Conservation (phyloP, 2,329 filamentous ascomycete genomes). For the Mycosphaerella arachidis region DNA sequence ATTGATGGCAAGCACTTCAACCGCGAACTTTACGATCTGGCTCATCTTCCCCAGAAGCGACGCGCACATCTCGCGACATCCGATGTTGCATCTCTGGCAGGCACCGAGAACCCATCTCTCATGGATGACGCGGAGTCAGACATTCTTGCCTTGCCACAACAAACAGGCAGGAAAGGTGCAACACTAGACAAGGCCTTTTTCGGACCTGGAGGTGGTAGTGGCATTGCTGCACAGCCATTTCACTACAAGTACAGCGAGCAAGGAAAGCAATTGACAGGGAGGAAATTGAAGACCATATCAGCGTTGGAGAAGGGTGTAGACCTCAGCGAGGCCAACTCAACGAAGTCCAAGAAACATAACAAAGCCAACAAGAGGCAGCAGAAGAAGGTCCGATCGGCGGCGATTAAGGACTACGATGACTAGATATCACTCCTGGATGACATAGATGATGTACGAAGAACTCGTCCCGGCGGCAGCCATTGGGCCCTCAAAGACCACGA, state of each 20-base stretch:
- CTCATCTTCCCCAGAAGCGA: conserved; percentile 76
- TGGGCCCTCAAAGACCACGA: no score
- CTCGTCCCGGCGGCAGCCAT: background rate
- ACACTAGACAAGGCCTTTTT: conserved; percentile 90
- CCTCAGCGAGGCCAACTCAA: conserved; percentile 62
- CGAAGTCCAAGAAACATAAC: conserved; percentile 85
- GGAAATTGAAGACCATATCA: conserved; percentile 75
- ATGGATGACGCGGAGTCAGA: conserved; percentile 47
- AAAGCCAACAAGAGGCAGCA: conserved; percentile 63
- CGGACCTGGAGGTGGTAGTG: conserved; percentile 56
- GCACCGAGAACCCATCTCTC: conserved; percentile 37
- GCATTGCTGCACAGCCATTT: conserved; percentile 73
- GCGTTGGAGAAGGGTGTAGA: conserved; percentile 83
- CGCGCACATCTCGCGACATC: conserved; percentile 58
- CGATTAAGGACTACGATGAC: conserved; percentile 19
- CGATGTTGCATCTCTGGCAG: conserved; percentile 32
- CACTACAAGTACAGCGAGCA: conserved; percentile 85
- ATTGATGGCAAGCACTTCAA: conserved; percentile 78
- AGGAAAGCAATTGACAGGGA: conserved; percentile 73
- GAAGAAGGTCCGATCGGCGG: conserved; percentile 27
- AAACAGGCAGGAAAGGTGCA: conserved; percentile 66
- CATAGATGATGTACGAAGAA: background rate
- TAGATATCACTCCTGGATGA: background rate
- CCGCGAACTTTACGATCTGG: conserved; percentile 76
- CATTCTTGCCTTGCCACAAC: conserved; percentile 37